Evolutionary conservation across 495 filamentous ascomycete species (phyloP).

Genomic region (Penicillium atrosanguineum): DNA sequence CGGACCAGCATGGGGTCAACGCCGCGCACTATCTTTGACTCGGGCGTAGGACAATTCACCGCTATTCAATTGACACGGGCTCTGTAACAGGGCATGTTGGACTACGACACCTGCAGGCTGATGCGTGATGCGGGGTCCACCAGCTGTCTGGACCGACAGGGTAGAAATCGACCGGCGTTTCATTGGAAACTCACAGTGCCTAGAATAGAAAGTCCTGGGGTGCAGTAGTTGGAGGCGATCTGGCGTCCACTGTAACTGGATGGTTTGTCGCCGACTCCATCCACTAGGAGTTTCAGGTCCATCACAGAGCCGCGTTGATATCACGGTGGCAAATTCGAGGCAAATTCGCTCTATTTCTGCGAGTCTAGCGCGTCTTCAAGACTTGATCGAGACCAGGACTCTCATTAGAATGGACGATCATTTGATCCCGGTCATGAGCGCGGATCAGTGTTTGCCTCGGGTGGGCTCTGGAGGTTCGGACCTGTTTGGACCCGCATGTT

Average conservation of each 20-base stretch:
- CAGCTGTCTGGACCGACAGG: background rate
- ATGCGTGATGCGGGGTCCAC: constrained; percentile 1
- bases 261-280: constrained; percentile 10
- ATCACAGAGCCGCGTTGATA: constrained; percentile 18
- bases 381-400: background rate
- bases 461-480: background rate
- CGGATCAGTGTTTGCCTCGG: background rate
- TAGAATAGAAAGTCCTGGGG: constrained; percentile 24
- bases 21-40: background rate
- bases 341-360: background rate
- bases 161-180: constrained; percentile 13
- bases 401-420: background rate
- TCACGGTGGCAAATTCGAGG: constrained; percentile 17
- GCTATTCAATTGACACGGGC: constrained; percentile 1
- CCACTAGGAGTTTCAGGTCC: constrained; percentile 20
- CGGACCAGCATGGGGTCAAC: constrained; percentile 20
- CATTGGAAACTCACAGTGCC: constrained; percentile 7
- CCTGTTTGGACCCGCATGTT: background rate
- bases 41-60: constrained; percentile 5
- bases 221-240: constrained; percentile 12
- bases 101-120: background rate
- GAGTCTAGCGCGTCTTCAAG: background rate
- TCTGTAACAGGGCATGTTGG: background rate
- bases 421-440: background rate
- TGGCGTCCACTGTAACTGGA: constrained; percentile 15